These are phyloP conservation scores for Macaranga tanarius DNA, from an alignment of 441 rosid genomes.

Conservation along the genomic window DNA sequence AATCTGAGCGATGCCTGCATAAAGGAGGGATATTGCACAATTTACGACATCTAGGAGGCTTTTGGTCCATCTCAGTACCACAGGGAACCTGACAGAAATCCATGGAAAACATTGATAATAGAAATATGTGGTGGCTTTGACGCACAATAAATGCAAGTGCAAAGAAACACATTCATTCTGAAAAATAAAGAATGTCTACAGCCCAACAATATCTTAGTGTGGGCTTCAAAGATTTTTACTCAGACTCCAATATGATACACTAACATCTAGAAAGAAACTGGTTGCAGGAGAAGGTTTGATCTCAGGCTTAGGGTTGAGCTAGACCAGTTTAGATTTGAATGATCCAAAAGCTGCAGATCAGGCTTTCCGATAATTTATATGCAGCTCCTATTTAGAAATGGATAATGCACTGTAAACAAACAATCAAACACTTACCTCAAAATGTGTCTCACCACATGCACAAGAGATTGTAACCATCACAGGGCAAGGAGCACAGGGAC, in stretches of 20 bases:
- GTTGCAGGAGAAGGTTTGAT: neutral
- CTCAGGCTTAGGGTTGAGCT: neutral
- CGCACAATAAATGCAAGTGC: neutral
- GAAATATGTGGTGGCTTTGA: neutral
- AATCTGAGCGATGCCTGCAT: conserved; percentile 68
- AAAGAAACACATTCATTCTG: neutral
- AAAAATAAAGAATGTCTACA: neutral
- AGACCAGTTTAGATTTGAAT: neutral
- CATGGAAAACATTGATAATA: conserved; percentile 8
- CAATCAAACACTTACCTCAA: conserved; percentile 66
- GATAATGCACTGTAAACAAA: conserved; percentile 18
- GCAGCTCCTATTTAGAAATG: conserved; percentile 7
- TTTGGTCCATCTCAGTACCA: conserved; percentile 84
- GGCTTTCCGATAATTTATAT: neutral
- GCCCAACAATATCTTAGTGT: neutral
- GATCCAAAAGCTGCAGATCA: neutral
- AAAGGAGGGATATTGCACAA: conserved; percentile 55
- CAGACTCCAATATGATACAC: neutral
- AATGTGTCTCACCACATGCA: conserved; percentile 72
- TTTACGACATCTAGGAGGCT: conserved; percentile 88
- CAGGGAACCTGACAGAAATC: conserved; percentile 73
- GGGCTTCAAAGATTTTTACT: conserved; percentile 1
- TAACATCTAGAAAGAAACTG: neutral
- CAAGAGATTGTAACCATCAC: conserved; percentile 85
- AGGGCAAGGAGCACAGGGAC: conserved; percentile 95